Evolutionary conservation across 2,329 filamentous ascomycete genomes (phyloP).

Genomic region (Juglanconis oblonga): DNA sequence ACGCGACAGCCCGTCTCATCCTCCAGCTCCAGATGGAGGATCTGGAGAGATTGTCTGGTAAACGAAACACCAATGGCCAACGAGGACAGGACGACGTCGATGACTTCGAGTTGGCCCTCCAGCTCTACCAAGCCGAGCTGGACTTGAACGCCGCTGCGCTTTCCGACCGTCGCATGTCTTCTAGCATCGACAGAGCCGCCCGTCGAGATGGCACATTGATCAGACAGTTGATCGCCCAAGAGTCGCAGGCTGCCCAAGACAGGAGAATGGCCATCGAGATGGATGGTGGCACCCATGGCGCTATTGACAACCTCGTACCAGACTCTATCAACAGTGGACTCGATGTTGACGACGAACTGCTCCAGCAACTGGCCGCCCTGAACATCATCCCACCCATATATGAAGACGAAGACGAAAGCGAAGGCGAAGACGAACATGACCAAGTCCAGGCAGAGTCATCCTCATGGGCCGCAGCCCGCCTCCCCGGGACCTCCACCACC

Average conservation of each 20-base stretch:
- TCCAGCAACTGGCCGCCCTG: neutral
- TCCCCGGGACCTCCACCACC: no score
- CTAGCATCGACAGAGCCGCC: slow-evolving; percentile 1
- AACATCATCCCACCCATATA: neutral
- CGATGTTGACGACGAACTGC: neutral
- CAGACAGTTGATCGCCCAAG: neutral
- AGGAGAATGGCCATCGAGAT: neutral
- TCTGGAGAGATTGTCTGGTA: neutral
- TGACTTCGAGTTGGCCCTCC: neutral
- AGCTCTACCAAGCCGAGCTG: neutral
- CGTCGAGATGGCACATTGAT: neutral
- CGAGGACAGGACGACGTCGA: neutral
- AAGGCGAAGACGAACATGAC: neutral
- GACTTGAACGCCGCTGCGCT: neutral
- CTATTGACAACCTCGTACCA: no score
- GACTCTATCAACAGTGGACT: no score
- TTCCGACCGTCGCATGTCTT: neutral
- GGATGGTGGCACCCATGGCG: no score
- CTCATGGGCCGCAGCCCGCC: neutral
- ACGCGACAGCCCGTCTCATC: neutral
- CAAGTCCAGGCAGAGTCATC: neutral
- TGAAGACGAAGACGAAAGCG: no score
- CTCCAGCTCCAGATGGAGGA: neutral
- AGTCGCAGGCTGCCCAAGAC: neutral
- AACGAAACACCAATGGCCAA: no score